Evolutionary conservation across 2,329 filamentous ascomycete species (phyloP).

Genomic region (Claviceps capensis): DNA sequence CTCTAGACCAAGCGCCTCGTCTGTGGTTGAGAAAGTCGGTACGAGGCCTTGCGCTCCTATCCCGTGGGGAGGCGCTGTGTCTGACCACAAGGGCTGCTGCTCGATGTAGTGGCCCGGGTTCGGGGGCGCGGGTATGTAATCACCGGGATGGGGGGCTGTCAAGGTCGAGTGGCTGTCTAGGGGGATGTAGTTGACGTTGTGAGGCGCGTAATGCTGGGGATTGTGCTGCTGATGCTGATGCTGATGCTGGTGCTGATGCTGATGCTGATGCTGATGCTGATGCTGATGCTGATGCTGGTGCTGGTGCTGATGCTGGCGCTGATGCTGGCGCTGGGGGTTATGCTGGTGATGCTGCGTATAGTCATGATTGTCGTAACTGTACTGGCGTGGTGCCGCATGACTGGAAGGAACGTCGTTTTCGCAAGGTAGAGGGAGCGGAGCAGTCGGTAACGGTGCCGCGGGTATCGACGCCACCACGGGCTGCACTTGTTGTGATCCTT

Average conservation of each 20-base stretch:
- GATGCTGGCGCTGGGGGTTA: not conserved
- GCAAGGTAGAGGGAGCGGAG: not conserved
- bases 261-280: not conserved
- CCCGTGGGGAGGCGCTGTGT: not conserved
- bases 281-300: not conserved
- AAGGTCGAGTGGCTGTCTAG: not conserved
- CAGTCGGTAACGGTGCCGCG: not conserved
- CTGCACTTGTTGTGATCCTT: not conserved
- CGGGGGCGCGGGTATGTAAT: not conserved
- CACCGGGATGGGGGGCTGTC: not conserved
- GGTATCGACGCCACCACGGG: not conserved
- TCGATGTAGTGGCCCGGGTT: not conserved
- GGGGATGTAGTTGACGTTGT: not conserved
- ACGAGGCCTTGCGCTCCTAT: constrained; percentile 1
- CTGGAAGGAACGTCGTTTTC: not conserved
- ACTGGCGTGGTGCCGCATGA: not conserved
- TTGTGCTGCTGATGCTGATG: not conserved
- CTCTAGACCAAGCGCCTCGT: not conserved
- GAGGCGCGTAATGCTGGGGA: not conserved
- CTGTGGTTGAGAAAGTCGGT: not conserved
- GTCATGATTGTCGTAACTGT: not conserved
- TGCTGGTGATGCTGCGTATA: not conserved
- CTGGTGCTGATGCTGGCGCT: not conserved
- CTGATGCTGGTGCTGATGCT: not conserved
- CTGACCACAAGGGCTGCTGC: not conserved